These are phyloP conservation scores for Madurella mycetomatis DNA, from an alignment of 2,329 filamentous ascomycete genomes.

Conservation along the genomic window DNA sequence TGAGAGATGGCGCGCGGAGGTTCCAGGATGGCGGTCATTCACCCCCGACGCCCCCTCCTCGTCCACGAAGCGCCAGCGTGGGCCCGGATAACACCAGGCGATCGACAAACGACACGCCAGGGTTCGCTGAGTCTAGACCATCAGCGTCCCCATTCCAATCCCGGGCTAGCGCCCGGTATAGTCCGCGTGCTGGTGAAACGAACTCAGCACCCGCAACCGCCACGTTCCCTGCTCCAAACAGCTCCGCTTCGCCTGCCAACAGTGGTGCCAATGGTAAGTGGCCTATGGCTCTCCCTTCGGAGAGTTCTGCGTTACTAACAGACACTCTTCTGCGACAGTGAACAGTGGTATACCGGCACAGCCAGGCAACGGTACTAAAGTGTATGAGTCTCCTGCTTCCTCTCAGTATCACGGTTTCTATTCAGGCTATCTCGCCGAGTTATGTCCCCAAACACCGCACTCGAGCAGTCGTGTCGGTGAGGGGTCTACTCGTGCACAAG, in stretches of 20 bases:
- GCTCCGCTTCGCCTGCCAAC: slow-evolving; percentile 16
- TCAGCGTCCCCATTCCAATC: slow-evolving; percentile 15
- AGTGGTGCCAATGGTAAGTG: slow-evolving; percentile 19
- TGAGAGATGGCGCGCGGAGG: slow-evolving; percentile 34
- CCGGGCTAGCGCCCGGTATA: slow-evolving; percentile 20
- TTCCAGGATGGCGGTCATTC: slow-evolving; percentile 21
- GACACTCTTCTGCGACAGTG: slow-evolving; percentile 16
- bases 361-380: slow-evolving; percentile 37
- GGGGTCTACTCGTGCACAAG: background rate
- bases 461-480: slow-evolving; percentile 12
- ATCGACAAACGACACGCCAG: slow-evolving; percentile 12
- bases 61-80: slow-evolving; percentile 32
- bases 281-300: background rate
- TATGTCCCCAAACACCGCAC: slow-evolving; percentile 9
- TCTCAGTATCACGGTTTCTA: slow-evolving; percentile 8
- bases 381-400: slow-evolving; percentile 40
- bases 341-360: slow-evolving; percentile 23
- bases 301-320: slow-evolving; percentile 1
- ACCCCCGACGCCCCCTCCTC: slow-evolving; percentile 19
- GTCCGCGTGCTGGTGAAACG: slow-evolving; percentile 15
- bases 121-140: slow-evolving; percentile 1
- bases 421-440: slow-evolving; percentile 6
- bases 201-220: slow-evolving; percentile 20
- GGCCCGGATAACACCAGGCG: slow-evolving; percentile 28
- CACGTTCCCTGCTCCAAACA: slow-evolving; percentile 9